Evolutionary conservation across 306 rosid genomes (phyloP), one percentile per base, ranked within the genome.

Genomic region (Heteromeles arbutifolia): DNA sequence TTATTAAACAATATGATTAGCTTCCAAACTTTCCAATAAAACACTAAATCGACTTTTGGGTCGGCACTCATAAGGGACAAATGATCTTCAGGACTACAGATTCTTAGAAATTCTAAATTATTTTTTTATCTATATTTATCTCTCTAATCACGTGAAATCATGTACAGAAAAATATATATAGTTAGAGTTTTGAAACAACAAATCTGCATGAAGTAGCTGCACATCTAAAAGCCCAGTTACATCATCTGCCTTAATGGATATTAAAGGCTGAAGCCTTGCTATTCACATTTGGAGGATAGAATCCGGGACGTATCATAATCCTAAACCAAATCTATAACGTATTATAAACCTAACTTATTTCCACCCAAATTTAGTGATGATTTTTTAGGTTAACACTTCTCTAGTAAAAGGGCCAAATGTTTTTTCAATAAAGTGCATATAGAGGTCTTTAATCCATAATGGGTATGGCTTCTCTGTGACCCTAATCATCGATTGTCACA

Each of bases 21-120:
- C 62, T 52, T 79, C 73, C 69, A 66, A 73, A 58, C 67, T 28
- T 79, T 50, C 50, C 59, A 37, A 73, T 41, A 59, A 26, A 28
- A 57, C 34, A 45, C 70, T 17, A 31, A 31, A 31, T 53, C 10
- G 8, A 53, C 58, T 6, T 6, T 17, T 54, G 59, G 59, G 4
- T 24, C 15, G 1, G 17, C 25, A 59, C 6, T 45, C 53, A 14
- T 45, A 4, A 14, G 53, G 53, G 19, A 45, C 19, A 17, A 45
- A 13, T 45, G 19, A 45, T 45, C 53, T 4, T 45, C 53, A 45
- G 7, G 19, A 45, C 19, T 2, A 45, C 19, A 45, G 4, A 45
- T 45, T 45, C 53, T 14, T 45, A 45, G 7, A 6, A 4, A 45
- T 45, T 1, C 52, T 9, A 8, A 9, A 13, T 45, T 1, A 45